Base-by-base conservation (phyloP, 768 basidiomycete genomes). In the Pisolithus marmoratus region DNA sequence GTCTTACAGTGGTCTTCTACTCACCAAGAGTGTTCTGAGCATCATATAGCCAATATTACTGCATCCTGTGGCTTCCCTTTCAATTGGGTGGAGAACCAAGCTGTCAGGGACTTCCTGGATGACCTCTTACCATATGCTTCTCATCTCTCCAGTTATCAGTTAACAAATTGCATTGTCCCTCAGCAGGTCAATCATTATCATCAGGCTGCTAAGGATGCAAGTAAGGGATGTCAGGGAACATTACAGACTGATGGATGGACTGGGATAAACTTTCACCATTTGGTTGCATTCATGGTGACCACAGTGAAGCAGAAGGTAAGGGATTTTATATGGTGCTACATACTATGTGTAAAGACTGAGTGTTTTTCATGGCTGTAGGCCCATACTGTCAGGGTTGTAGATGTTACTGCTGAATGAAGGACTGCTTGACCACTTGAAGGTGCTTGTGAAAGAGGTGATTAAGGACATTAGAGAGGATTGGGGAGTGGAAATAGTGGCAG, bases 211-310 rank as follows among this genome's bases (percentile, higher is more conserved):
- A 49, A 48, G 34, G 47, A 34, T 4, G 52, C 50, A 6, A 37
- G 48, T 36, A 6, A 23, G 20, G 65, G 67, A 5, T 34, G 46
- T 2, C 31, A 58, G 17, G 63, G 46, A 5, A 72, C 67, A 2
- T 17, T 67, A 19, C 70, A 73, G 53, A 59, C 55, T 42, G 69
- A 72, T 62, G 68, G 72, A 8, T 73, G 71, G 72, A 67, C 63
- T 7, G 72, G 69, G 0, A 7, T 52, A 11, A 72, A 73, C 46
- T 27, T 52, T 36, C 57, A 63, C 26, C 71, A 70, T 54, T 50
- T 68, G 8, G 49, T 70, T 55, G 71, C 62, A 8, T 71, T 69
- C 38, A 70, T 72, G 66, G 52, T 68, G 19, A 60, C 59, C 1
- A 11, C 48, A 59, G 38, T 12, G 49, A 23, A 5, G 23, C n/a